Evolutionary conservation across 257 asterid species (phyloP), one percentile per base, ranked within the genome.

Genomic region (Solanum pimpinellifolium): DNA sequence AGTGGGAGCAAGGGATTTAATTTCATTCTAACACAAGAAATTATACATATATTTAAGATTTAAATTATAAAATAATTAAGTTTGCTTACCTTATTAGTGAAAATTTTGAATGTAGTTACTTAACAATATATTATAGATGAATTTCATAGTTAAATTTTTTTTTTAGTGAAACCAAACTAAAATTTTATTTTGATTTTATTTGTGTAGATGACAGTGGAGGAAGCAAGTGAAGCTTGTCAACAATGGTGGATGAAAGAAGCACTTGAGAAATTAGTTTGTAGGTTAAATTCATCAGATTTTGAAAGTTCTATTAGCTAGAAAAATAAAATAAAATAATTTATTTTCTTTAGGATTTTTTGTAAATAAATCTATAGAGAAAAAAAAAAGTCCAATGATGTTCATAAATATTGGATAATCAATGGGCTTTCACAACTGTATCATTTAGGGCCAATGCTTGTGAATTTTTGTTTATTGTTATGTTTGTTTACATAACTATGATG

Each of bases 241-340:
- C 98, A 95, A 21, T 92, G 92, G 93, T 95, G 98, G 98, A 95
- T 95, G 98, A 95, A 91, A 86, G 98, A 95, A 92, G 98, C 98
- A 42, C 90, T 95, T 68, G 98, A 93, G 65, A 91, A 68, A 86
- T 86, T 95, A 87, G 94, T 90, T 78, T 52, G 88, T 11, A 94
- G 98, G 86, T 90, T 95, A 9, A 83, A 21, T 68, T 90, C 92
- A 21, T 56, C 92, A 33, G 11, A 27, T 12, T 14, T 9, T 47
- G 78, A 47, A 56, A 76, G 39, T 31, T 62, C 68, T 68, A 44
- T 68, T 20, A 78, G 65, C 65, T 78, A 78, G 65, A 46, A 46
- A 76, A 75, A 66, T 66, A 27, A 69, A 69, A 69, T 69, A 23
- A 14, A 42, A 14, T 73, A 39, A 78, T 46, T 27, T 2, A 27